A percentile compares a stretch with the other conserved stretches of the same genome.
phyloP scores from a whole-genome alignment of 163 green algal genomes.

The Coccomyxa subellipsoidea region DNA sequence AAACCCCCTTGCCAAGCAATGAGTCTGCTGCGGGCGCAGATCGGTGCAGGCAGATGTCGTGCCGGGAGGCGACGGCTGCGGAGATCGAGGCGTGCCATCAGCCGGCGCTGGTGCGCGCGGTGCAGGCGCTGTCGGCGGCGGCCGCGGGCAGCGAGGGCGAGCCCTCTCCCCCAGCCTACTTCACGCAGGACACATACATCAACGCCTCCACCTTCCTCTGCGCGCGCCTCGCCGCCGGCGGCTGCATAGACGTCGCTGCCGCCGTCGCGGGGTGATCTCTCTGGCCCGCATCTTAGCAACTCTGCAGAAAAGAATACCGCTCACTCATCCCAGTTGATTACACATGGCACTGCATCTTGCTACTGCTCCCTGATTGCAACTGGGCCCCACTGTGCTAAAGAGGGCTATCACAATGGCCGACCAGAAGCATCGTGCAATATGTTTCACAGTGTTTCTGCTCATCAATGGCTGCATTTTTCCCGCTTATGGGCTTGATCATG shows the following conservation, averaged over 20 bases:
- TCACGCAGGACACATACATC: slow-evolving; percentile 61
- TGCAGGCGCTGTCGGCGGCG: slow-evolving; percentile 26
- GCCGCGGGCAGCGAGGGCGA: slow-evolving; percentile 7
- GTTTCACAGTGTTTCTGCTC: too few species aligned
- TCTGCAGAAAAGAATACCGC: too few species aligned
- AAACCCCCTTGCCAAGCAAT: too few species aligned
- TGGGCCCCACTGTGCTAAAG: too few species aligned
- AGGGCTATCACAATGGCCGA: too few species aligned
- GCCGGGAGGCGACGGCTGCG: slow-evolving; percentile 43
- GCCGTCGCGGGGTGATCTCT: slow-evolving; percentile 31
- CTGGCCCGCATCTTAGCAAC: too few species aligned
- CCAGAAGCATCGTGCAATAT: too few species aligned
- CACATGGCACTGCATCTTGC: too few species aligned
- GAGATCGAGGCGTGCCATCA: slow-evolving; percentile 68
- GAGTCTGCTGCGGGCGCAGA: slow-evolving; percentile 20
- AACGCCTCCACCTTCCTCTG: slow-evolving; percentile 46
- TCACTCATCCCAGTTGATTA: too few species aligned
- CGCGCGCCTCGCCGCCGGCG: slow-evolving; percentile 63
- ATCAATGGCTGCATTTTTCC: too few species aligned
- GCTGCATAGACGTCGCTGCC: slow-evolving; percentile 45
- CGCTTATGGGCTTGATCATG: too few species aligned
- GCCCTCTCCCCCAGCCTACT: slow-evolving; percentile 18
- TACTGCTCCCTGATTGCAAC: too few species aligned
- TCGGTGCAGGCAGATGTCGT: slow-evolving; percentile 46
- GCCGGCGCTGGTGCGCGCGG: slow-evolving; percentile 38